Conservation (phyloP, 1,284 basidiomycete species). For the Schizophyllum commune region DNA sequence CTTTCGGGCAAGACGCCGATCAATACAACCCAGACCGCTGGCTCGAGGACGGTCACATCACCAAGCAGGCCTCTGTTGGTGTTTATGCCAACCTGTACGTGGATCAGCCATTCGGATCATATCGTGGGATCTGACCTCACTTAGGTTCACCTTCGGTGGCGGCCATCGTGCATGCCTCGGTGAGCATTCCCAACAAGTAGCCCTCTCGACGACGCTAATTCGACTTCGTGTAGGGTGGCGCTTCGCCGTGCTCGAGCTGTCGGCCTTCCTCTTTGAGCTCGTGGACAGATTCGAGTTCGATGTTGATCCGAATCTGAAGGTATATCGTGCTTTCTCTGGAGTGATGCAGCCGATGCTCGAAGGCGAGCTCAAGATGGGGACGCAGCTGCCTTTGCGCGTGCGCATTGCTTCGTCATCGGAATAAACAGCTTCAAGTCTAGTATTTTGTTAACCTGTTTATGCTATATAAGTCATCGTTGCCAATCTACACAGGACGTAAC, state of each 20-base stretch:
- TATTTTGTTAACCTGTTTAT: too few species aligned
- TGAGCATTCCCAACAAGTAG: conserved; percentile 28
- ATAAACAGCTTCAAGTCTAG: neutral
- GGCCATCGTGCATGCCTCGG: conserved; percentile 36
- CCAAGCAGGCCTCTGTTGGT: neutral
- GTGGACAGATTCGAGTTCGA: conserved; percentile 41
- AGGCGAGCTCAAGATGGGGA: conserved; percentile 34
- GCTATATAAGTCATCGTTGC: too few species aligned
- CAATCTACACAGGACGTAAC: too few species aligned
- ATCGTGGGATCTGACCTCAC: neutral
- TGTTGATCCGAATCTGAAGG: conserved; percentile 28
- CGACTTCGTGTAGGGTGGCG: conserved; percentile 6
- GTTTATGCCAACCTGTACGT: neutral
- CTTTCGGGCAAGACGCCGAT: neutral
- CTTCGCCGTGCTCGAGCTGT: conserved; percentile 37
- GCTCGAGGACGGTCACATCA: neutral
- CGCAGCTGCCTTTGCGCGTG: conserved; percentile 36
- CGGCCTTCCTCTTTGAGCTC: conserved; percentile 41
- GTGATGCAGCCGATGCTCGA: conserved; percentile 41
- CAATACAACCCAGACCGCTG: conserved; percentile 8
- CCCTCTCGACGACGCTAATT: conserved; percentile 23
- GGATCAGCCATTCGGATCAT: conserved; percentile 24
- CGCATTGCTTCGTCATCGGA: neutral
- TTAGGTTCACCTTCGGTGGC: conserved; percentile 37
- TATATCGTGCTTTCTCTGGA: conserved; percentile 32